Conservation (phyloP, 306 rosid species). For the Canavalia gladiata region DNA sequence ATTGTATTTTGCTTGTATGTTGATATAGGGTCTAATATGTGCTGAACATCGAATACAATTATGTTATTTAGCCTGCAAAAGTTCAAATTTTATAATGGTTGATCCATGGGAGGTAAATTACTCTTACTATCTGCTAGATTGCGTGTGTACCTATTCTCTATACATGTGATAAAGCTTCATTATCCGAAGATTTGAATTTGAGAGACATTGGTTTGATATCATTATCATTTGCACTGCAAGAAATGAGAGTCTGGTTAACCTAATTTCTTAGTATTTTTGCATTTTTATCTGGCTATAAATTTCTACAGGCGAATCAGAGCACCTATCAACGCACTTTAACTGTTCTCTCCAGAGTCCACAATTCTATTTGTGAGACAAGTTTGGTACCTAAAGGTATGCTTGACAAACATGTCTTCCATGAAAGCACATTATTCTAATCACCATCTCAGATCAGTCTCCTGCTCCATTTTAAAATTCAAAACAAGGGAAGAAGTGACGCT, state of each 20-base stretch:
- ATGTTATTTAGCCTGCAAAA: conserved; percentile 76
- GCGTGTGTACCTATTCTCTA: background rate
- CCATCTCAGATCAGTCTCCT: background rate
- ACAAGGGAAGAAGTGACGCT: conserved; percentile 2
- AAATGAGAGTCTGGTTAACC: conserved; percentile 5
- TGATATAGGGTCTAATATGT: conserved; percentile 73
- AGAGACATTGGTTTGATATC: background rate
- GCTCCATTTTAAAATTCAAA: background rate
- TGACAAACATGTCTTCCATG: conserved; percentile 12
- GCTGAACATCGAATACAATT: conserved; percentile 76
- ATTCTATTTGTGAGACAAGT: conserved; percentile 59
- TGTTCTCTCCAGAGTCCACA: conserved; percentile 72
- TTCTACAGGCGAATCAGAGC: conserved; percentile 78
- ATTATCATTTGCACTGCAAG: background rate
- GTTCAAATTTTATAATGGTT: conserved; percentile 87
- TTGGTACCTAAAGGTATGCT: conserved; percentile 70
- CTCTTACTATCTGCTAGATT: conserved; percentile 21
- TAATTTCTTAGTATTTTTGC: conserved; percentile 28
- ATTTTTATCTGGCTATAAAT: conserved; percentile 34
- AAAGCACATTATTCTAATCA: conserved; percentile 10
- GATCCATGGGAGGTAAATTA: conserved; percentile 93
- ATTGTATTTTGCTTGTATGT: conserved; percentile 34
- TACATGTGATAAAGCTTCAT: conserved; percentile 32
- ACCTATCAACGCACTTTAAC: conserved; percentile 75
- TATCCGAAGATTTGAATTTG: conserved; percentile 12